Evolutionary conservation across 2,329 filamentous ascomycete species (phyloP).

Genomic region (Fusarium xylarioides): DNA sequence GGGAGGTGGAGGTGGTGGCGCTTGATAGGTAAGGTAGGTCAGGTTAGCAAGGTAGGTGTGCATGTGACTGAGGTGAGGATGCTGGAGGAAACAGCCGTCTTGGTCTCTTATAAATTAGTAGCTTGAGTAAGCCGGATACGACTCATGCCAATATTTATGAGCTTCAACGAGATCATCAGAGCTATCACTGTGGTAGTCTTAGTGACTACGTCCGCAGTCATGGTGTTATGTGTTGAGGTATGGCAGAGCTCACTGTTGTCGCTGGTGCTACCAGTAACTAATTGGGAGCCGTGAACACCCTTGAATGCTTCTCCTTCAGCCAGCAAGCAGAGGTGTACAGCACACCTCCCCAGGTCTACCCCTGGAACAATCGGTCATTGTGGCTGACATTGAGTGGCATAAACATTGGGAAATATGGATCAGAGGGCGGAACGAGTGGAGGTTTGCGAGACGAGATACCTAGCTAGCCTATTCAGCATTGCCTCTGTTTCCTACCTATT

Average conservation of each 20-base stretch:
- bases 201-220: not conserved
- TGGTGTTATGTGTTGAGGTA: conserved; percentile 9
- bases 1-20: conserved; percentile 38
- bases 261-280: not conserved
- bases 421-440: not conserved
- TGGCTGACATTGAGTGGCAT: not conserved
- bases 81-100: not conserved
- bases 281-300: conserved; percentile 7
- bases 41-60: not conserved
- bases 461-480: not conserved
- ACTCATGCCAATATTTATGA: not conserved
- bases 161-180: not conserved
- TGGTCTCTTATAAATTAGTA: not conserved
- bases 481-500: not conserved
- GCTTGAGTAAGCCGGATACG: not conserved
- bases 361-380: not conserved
- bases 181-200: conserved; percentile 5
- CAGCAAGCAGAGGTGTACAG: not conserved
- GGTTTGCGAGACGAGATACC: not conserved
- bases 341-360: not conserved
- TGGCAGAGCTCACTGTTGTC: conserved; percentile 7
- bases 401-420: not conserved
- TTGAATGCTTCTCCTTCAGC: not conserved
- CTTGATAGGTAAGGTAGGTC: conserved; percentile 2
- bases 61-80: conserved; percentile 28